Conservation (phyloP, 1,139 yeast genomes). For the Sugiyamaella pinicola region DNA sequence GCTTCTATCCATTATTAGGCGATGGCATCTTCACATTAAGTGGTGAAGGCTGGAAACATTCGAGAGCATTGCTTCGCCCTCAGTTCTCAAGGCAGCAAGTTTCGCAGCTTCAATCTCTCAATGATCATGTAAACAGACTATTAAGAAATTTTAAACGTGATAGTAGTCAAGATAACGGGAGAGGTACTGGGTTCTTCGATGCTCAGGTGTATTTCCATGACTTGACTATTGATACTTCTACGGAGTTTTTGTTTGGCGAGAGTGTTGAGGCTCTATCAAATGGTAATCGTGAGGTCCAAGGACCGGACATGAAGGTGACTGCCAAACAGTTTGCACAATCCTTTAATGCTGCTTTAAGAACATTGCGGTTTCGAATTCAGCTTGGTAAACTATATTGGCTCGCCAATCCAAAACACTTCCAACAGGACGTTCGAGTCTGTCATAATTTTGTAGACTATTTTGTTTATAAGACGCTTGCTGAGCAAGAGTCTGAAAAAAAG, state of each 20-base stretch:
- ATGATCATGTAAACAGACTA: slow-evolving; percentile 25
- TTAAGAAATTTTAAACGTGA: slow-evolving; percentile 19
- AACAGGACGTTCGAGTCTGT: slow-evolving; percentile 32
- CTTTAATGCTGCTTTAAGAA: slow-evolving; percentile 34
- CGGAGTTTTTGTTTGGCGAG: slow-evolving; percentile 62
- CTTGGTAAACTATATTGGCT: slow-evolving; percentile 23
- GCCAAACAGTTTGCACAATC: slow-evolving; percentile 47
- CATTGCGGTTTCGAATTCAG: slow-evolving; percentile 18
- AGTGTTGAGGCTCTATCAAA: slow-evolving; percentile 47
- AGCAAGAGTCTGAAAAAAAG: slow-evolving; percentile 21
- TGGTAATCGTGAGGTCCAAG: slow-evolving; percentile 38
- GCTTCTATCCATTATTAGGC: slow-evolving; percentile 51
- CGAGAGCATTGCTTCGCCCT: slow-evolving; percentile 59
- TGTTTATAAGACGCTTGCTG: slow-evolving; percentile 37
- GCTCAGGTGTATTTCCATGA: slow-evolving; percentile 53
- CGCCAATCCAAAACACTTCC: slow-evolving; percentile 38
- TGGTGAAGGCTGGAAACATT: slow-evolving; percentile 58
- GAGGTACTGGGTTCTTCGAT: slow-evolving; percentile 42
- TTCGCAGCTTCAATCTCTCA: slow-evolving; percentile 49
- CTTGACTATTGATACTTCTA: slow-evolving; percentile 59
- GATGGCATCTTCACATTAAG: slow-evolving; percentile 60
- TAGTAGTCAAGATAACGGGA: slow-evolving; percentile 10
- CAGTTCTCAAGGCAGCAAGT: slow-evolving; percentile 58
- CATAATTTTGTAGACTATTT: slow-evolving; percentile 42
- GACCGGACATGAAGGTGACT: slow-evolving; percentile 27